Percentiles rank a stretch among this genome's conserved stretches.
phyloP scores from a whole-genome alignment of 495 filamentous ascomycete genomes.

The Neurospora sp. region DNA sequence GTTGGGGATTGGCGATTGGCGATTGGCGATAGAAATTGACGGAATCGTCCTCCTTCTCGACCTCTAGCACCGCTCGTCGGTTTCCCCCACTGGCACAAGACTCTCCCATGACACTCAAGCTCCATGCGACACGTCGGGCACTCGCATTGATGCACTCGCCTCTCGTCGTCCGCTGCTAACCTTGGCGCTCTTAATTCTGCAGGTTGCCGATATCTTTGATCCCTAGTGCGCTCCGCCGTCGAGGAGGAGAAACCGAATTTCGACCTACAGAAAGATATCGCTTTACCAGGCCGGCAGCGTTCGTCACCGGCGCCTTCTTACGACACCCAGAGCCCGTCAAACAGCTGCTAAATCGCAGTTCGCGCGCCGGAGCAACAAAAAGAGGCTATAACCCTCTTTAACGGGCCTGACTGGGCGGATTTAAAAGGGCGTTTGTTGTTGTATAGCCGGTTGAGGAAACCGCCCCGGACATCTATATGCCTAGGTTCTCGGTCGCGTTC shows the following conservation, averaged over 20 bases:
- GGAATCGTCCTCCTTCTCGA: neutral
- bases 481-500: conserved; percentile 42
- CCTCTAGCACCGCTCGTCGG: neutral
- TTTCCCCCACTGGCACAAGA: neutral
- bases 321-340: neutral
- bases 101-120: neutral
- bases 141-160: conserved; percentile 3
- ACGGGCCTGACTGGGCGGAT: neutral
- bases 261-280: neutral
- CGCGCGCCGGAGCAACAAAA: neutral
- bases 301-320: neutral
- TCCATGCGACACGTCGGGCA: conserved; percentile 1
- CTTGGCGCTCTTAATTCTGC: neutral
- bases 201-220: neutral
- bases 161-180: neutral
- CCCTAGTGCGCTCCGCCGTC: neutral
- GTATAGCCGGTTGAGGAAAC: conserved; percentile 8
- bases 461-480: conserved; percentile 34
- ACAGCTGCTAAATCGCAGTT: conserved; percentile 1
- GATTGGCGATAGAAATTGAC: neutral
- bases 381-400: neutral
- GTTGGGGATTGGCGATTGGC: neutral
- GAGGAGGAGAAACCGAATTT: neutral
- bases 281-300: neutral
- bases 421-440: conserved; percentile 12